Conservation (phyloP, 257 asterid genomes). For the Primulina tabacum region DNA sequence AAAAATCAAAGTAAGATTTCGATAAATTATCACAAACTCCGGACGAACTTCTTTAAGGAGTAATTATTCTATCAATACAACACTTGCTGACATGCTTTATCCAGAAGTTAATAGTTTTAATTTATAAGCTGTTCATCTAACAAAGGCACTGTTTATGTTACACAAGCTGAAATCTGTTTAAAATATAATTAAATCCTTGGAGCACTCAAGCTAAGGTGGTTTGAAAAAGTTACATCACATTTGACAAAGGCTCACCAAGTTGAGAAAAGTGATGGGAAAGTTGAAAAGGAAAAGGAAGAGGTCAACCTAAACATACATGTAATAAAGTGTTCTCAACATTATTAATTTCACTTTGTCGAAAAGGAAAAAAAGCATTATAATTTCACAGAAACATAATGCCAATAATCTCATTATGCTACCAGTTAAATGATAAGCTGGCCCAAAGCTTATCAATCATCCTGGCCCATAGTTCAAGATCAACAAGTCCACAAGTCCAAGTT, state of each 20-base stretch:
- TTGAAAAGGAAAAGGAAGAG: neutral
- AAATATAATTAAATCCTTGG: neutral
- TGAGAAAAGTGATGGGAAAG: too few relatives aligned
- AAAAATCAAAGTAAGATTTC: conserved; percentile 17
- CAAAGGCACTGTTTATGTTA: conserved; percentile 7
- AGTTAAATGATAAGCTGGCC: too few relatives aligned
- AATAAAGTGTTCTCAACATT: neutral
- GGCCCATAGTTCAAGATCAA: too few relatives aligned
- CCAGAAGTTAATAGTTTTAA: conserved; percentile 13
- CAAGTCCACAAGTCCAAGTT: too few relatives aligned
- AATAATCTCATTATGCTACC: too few relatives aligned
- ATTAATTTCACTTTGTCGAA: neutral
- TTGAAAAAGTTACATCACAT: neutral
- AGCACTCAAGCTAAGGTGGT: conserved; percentile 3
- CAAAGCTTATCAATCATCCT: too few relatives aligned
- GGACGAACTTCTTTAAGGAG: neutral
- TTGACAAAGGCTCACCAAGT: neutral
- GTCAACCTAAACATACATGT: neutral
- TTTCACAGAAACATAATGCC: neutral
- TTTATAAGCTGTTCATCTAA: conserved; percentile 14
- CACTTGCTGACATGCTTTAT: conserved; percentile 10
- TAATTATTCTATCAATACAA: conserved; percentile 7
- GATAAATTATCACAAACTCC: conserved; percentile 14
- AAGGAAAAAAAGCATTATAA: too few relatives aligned
- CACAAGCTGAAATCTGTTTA: neutral